Evolutionary conservation across 768 basidiomycete genomes (phyloP).

Genomic region (Boletus rubroflammeus): DNA sequence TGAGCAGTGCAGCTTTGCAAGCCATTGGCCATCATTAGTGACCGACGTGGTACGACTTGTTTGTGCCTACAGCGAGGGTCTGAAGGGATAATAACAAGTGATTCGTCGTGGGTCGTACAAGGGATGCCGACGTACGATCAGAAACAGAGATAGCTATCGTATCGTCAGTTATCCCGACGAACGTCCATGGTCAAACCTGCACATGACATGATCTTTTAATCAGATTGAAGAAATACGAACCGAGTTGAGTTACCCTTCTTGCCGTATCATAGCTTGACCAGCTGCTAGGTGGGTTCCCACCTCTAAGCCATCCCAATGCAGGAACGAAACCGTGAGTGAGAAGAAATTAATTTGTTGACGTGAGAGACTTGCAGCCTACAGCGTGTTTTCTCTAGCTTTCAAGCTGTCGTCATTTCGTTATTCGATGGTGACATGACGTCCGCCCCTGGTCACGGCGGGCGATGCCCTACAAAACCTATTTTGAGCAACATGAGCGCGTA

Average conservation of each 20-base stretch:
- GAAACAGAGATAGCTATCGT: too few species aligned
- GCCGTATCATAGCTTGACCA: neutral
- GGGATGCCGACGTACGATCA: neutral
- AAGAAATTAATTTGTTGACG: neutral
- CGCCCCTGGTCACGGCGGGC: neutral
- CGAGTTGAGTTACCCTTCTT: neutral
- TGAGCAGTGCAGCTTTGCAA: neutral
- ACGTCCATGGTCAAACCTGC: neutral
- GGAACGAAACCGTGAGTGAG: neutral
- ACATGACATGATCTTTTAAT: neutral
- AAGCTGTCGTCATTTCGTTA: neutral
- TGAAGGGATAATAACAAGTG: neutral
- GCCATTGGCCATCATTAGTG: neutral
- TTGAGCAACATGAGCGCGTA: neutral
- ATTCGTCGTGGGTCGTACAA: neutral
- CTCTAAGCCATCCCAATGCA: neutral
- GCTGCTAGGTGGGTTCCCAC: neutral
- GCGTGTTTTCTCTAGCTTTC: neutral
- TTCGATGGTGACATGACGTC: neutral
- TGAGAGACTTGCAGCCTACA: neutral
- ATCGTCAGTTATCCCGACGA: neutral
- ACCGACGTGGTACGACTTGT: neutral
- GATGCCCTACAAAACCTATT: neutral
- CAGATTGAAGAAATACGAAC: neutral
- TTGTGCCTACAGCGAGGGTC: neutral